phyloP scores from a whole-genome alignment of 371 early-diverging fungal species.

The Coelomomyces lativittatus region DNA sequence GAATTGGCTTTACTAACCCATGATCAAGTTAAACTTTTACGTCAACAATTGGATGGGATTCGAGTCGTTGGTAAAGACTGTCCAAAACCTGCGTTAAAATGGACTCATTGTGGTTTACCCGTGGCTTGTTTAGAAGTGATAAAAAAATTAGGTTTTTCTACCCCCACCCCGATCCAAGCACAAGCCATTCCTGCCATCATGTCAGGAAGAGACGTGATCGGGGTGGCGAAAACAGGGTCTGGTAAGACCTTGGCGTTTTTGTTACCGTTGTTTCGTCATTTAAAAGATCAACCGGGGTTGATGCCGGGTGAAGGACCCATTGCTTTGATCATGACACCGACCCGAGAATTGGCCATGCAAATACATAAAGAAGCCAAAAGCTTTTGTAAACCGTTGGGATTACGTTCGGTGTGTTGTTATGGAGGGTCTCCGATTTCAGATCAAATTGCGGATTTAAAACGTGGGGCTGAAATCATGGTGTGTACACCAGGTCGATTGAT shows the following conservation, averaged over 20 bases:
- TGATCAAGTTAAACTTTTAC: slow-evolving; percentile 64
- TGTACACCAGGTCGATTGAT: slow-evolving; percentile 99
- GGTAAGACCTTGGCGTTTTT: slow-evolving; percentile 95
- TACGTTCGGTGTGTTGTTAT: slow-evolving; percentile 79
- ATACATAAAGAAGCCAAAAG: slow-evolving; percentile 81
- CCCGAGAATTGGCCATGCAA: slow-evolving; percentile 96
- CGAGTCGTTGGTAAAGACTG: slow-evolving; percentile 70
- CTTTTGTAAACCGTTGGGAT: slow-evolving; percentile 59
- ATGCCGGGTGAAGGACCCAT: slow-evolving; percentile 78
- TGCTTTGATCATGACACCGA: slow-evolving; percentile 94
- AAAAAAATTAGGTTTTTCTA: slow-evolving; percentile 56
- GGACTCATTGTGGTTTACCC: slow-evolving; percentile 86
- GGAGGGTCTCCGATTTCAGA: slow-evolving; percentile 96
- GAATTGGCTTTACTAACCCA: slow-evolving; percentile 62
- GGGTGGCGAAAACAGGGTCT: slow-evolving; percentile 98
- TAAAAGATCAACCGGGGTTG: slow-evolving; percentile 79
- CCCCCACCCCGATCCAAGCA: slow-evolving; percentile 86
- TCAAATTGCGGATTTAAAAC: slow-evolving; percentile 91
- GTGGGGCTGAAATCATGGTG: slow-evolving; percentile 95
- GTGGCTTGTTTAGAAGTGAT: slow-evolving; percentile 46
- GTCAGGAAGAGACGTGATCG: slow-evolving; percentile 92
- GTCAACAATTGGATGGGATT: slow-evolving; percentile 77
- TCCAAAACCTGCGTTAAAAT: slow-evolving; percentile 82
- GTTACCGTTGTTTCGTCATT: slow-evolving; percentile 88
- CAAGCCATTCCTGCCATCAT: slow-evolving; percentile 95